A percentile compares a stretch with the other conserved stretches of the same genome.
phyloP scores from a whole-genome alignment of 1,284 basidiomycete genomes.

The Spongiforma sp. region DNA sequence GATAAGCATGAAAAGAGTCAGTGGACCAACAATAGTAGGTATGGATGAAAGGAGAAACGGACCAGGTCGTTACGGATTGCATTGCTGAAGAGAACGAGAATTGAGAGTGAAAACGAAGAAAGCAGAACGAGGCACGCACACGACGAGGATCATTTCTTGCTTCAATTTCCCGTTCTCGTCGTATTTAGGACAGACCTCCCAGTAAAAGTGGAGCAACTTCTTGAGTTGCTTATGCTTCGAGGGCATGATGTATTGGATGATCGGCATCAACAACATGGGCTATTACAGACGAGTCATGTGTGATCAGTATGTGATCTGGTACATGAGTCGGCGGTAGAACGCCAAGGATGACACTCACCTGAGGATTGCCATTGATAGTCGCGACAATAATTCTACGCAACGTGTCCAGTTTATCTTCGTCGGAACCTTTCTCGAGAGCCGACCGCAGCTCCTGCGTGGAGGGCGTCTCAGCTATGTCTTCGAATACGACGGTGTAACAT shows the following conservation, averaged over 20 bases:
- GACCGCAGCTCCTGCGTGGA: conserved; percentile 85
- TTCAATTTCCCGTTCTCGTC: conserved; percentile 98
- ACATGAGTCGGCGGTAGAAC: conserved; percentile 7
- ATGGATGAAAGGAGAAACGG: no score
- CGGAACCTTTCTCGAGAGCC: conserved; percentile 93
- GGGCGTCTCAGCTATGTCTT: conserved; percentile 81
- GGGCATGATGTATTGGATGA: conserved; percentile 93
- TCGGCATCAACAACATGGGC: conserved; percentile 94
- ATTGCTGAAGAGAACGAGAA: conserved; percentile 60
- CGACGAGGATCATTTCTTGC: conserved; percentile 99
- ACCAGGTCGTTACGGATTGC: conserved; percentile 97
- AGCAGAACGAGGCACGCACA: conserved; percentile 59
- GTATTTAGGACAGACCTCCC: conserved; percentile 99
- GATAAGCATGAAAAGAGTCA: no score
- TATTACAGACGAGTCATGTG: conserved; percentile 41
- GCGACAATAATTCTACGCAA: conserved; percentile 95
- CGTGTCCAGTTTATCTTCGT: conserved; percentile 97
- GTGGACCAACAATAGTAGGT: no score
- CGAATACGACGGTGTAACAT: conserved; percentile 87
- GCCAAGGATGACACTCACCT: conserved; percentile 52
- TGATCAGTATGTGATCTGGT: conserved; percentile 10
- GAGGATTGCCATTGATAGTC: conserved; percentile 94
- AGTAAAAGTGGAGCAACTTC: conserved; percentile 99
- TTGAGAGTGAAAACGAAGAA: not conserved
- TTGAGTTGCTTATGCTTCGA: conserved; percentile 97